phyloP scores from a whole-genome alignment of 75 land plant genomes.

The Azolla pinnata region DNA sequence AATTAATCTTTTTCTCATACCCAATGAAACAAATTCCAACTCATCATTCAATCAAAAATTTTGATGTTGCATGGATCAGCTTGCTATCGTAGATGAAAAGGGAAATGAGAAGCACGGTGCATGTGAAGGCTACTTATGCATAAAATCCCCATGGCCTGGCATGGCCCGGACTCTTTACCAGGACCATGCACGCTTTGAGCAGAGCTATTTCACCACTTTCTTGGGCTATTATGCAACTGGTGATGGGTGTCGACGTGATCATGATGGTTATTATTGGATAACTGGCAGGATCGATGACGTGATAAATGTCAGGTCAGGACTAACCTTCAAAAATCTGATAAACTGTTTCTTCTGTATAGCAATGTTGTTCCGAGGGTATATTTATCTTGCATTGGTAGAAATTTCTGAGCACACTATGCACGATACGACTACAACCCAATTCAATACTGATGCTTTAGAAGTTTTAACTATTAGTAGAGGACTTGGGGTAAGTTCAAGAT shows the following conservation, averaged over 20 bases:
- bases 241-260: conserved; percentile 27
- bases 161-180: conserved; percentile 18
- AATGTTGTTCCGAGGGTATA: too few species aligned
- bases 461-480: too few species aligned
- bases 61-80: too few species aligned
- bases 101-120: conserved; percentile 20
- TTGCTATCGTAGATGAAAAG: conserved; percentile 17
- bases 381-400: too few species aligned
- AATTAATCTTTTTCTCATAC: too few species aligned
- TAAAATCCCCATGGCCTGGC: conserved; percentile 26
- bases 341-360: too few species aligned
- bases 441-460: too few species aligned
- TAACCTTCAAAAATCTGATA: not conserved
- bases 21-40: too few species aligned
- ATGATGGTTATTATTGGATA: conserved; percentile 21
- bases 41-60: too few species aligned
- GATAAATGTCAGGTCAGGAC: conserved; percentile 23
- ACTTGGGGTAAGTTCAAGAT: too few species aligned
- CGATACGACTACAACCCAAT: too few species aligned
- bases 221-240: conserved; percentile 20
- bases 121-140: conserved; percentile 25
- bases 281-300: conserved; percentile 34
- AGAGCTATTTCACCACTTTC: conserved; percentile 23
- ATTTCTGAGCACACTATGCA: too few species aligned
- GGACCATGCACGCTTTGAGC: conserved; percentile 18